phyloP scores from a whole-genome alignment of 108 stramenopile genomes.

The Cyclotella kingstonii region DNA sequence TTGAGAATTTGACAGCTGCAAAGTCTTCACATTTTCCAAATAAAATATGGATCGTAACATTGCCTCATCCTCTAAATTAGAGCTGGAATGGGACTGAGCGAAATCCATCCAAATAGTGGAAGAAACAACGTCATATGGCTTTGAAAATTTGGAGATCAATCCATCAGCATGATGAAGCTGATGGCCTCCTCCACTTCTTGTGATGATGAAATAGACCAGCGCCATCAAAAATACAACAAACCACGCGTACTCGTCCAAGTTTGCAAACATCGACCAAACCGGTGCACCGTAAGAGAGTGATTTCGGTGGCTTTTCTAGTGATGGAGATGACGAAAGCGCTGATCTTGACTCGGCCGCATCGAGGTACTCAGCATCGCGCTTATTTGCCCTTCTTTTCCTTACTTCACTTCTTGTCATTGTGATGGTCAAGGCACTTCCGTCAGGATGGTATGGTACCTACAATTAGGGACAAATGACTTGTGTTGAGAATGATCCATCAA shows the following conservation, averaged over 20 bases:
- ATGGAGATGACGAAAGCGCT: background rate
- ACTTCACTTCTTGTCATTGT: too few species aligned
- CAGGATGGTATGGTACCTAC: too few species aligned
- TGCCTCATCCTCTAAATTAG: slow-evolving; percentile 4
- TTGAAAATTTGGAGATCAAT: slow-evolving; percentile 24
- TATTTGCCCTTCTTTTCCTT: too few species aligned
- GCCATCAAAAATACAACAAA: slow-evolving; percentile 33
- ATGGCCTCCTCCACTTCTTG: slow-evolving; percentile 10
- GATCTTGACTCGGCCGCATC: too few species aligned
- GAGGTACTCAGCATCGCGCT: too few species aligned
- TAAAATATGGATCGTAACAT: slow-evolving; percentile 30
- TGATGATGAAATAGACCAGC: slow-evolving; percentile 23
- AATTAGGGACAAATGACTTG: too few species aligned
- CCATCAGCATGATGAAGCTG: slow-evolving; percentile 7
- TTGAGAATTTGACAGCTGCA: background rate
- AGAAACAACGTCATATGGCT: slow-evolving; percentile 31
- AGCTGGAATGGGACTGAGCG: background rate
- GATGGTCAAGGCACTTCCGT: too few species aligned
- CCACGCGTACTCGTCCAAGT: slow-evolving; percentile 41
- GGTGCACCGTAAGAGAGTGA: background rate
- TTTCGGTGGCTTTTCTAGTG: background rate
- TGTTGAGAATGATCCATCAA: too few species aligned
- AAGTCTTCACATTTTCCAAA: slow-evolving; percentile 2
- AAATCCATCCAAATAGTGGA: background rate
- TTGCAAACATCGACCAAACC: background rate